Base-by-base conservation (phyloP, 495 filamentous ascomycete species). In the Chaetomium tenue region DNA sequence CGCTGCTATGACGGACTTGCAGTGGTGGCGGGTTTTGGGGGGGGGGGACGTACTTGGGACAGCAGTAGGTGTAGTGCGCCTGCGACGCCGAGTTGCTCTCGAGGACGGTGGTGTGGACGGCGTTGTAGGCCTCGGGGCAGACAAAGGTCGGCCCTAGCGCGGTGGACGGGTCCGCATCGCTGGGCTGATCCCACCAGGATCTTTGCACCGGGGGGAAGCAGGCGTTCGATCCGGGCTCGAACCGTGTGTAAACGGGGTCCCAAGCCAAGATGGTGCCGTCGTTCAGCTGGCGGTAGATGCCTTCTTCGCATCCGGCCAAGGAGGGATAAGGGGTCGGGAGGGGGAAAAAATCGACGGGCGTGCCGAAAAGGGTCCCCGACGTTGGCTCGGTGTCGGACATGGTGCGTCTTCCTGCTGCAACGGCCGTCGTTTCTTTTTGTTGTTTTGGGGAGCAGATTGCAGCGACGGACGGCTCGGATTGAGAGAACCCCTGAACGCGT, bases 41-140 rank as follows among this genome's bases (percentile, higher is more conserved):
- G 28, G 28, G 6, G 30, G 15, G 12, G 25, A 55, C 53, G 9
- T 56, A 56, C 53, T 33, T 33, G n/a, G 53, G 53, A 15, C 53
- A 56, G 33, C 53, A 56, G 33, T 56, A 56, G 11, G 53, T 56
- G n/a, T 23, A 56, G 8, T 56, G 30, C 22, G 53, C 33, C 53
- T 39, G 8, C 53, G 53, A n/a, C 33, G 18, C 53, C 8, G 30
- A 12, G 30, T 16, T 23, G 33, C 33, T 4, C 18, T 39, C 53
- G n/a, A 56, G 5, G 2, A 40, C 33, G 30, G 53, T 56, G 53
- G n/a, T 39, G 12, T 40, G 53, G n/a, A 56, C 53, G 16, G 18
- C 30, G 16, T 2, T 23, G 12, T 39, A 56, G n/a, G 53, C 5
- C 53, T 40, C n/a, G 8, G 53, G 33, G 16, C 53, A 56, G 53